Percentiles rank a stretch among this genome's conserved stretches.
Conservation (phyloP, 163 green algal species). For the Scenedesmus sp. region DNA sequence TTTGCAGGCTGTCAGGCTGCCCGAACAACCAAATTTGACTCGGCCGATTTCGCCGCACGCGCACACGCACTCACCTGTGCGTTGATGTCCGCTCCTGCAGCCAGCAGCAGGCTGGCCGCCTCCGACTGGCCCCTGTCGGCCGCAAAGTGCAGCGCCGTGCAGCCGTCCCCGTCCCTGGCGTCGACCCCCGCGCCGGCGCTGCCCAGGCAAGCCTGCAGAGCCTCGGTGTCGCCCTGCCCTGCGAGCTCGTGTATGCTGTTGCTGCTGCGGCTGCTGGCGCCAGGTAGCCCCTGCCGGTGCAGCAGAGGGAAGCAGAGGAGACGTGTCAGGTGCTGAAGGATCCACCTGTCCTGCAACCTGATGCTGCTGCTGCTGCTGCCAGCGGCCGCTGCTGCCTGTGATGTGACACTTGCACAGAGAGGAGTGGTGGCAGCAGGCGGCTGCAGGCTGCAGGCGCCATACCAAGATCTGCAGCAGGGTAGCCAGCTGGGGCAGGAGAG, state of each 20-base stretch:
- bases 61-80: constrained; percentile 11
- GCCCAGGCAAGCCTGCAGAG: constrained; percentile 30
- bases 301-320: not conserved
- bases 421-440: not conserved
- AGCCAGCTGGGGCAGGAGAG: too few species aligned
- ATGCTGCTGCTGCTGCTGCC: not conserved
- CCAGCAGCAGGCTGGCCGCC: constrained; percentile 41
- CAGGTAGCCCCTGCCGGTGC: not conserved
- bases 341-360: not conserved
- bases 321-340: too few species aligned
- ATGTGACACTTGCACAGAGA: not conserved
- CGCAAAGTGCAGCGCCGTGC: constrained; percentile 67
- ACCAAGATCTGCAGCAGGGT: too few species aligned
- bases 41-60: too few species aligned
- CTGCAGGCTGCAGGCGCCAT: too few species aligned
- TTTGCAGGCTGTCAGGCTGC: too few species aligned
- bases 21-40: too few species aligned
- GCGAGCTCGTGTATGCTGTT: constrained; percentile 59
- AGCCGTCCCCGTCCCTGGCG: constrained; percentile 48
- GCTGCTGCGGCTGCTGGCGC: constrained; percentile 7
- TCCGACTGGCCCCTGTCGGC: constrained; percentile 56
- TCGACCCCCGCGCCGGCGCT: constrained; percentile 44
- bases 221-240: constrained; percentile 52
- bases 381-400: not conserved
- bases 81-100: constrained; percentile 56